phyloP scores from a whole-genome alignment of 805 yeast species.

The Saturnispora kantuleensis region DNA sequence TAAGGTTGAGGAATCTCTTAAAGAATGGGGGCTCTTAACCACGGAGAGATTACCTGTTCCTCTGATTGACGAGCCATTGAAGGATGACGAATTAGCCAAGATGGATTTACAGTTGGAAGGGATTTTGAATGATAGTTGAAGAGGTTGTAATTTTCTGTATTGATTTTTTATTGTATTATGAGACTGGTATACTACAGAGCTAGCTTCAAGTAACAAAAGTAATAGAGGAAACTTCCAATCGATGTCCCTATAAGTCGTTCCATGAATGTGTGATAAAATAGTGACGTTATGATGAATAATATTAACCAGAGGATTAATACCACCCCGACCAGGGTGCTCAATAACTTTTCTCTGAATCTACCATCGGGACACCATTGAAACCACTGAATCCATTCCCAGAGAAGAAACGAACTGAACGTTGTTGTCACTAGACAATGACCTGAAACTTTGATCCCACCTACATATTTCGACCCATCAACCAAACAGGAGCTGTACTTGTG shows the following conservation, averaged over 20 bases:
- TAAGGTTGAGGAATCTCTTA: slow-evolving; percentile 20
- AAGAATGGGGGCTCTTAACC: slow-evolving; percentile 7
- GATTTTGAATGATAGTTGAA: slow-evolving; percentile 4
- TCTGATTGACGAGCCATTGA: not conserved
- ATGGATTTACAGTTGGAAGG: slow-evolving; percentile 8
- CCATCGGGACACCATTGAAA: slow-evolving; percentile 3
- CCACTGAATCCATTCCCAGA: slow-evolving; percentile 16
- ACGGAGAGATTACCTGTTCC: slow-evolving; percentile 4
- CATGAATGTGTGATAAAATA: slow-evolving; percentile 39
- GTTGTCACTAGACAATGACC: slow-evolving; percentile 33
- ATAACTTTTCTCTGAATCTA: no score
- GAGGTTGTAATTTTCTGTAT: not conserved
- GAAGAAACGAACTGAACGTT: slow-evolving; percentile 24
- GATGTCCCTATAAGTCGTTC: slow-evolving; percentile 38
- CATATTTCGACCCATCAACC: slow-evolving; percentile 24
- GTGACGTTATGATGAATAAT: slow-evolving; percentile 33
- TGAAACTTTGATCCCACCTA: slow-evolving; percentile 32
- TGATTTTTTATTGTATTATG: not conserved
- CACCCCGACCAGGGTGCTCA: no score
- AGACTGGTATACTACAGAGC: not conserved
- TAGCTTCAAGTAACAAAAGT: slow-evolving; percentile 15
- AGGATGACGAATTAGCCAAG: slow-evolving; percentile 8
- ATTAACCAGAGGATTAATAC: slow-evolving; percentile 25
- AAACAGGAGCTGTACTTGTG: slow-evolving; percentile 17
- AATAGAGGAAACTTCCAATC: slow-evolving; percentile 30